Percentiles rank a stretch among this genome's conserved stretches.
Evolutionary conservation across 208 protist species (phyloP).

Genomic region (Trypanosomatidae sp.): DNA sequence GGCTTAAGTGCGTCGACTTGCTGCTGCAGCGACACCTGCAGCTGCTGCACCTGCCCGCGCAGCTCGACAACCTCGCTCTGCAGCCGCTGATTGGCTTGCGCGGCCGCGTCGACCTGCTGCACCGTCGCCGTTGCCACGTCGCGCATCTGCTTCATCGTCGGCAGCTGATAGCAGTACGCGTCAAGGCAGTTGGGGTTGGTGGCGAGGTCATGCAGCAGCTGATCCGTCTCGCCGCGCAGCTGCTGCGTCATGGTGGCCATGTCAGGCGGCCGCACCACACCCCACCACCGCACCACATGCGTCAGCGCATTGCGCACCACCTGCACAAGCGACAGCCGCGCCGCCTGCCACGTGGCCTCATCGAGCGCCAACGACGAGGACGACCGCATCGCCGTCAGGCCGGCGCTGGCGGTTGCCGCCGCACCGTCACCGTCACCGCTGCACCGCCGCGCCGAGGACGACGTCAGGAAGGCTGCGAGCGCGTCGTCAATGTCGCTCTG

Average conservation of each 20-base stretch:
- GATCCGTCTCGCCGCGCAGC: slow-evolving; percentile 34
- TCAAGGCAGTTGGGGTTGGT: slow-evolving; percentile 73
- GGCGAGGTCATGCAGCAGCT: slow-evolving; percentile 44
- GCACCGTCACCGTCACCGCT: too few species aligned
- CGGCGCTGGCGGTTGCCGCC: too few species aligned
- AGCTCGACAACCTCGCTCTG: slow-evolving; percentile 29
- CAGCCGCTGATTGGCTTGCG: slow-evolving; percentile 31
- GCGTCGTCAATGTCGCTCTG: too few species aligned
- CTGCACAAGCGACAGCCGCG: slow-evolving; percentile 32
- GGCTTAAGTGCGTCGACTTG: slow-evolving; percentile 37
- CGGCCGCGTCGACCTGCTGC: slow-evolving; percentile 41
- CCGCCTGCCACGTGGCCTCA: slow-evolving; percentile 24
- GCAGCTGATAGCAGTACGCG: slow-evolving; percentile 75
- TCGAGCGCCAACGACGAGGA: too few species aligned
- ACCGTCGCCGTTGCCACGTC: slow-evolving; percentile 33
- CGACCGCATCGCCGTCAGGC: too few species aligned
- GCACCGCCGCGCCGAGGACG: too few species aligned
- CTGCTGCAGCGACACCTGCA: slow-evolving; percentile 29
- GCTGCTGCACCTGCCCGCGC: slow-evolving; percentile 20
- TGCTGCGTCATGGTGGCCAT: slow-evolving; percentile 22
- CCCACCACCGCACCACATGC: slow-evolving; percentile 50
- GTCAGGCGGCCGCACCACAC: slow-evolving; percentile 45
- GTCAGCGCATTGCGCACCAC: slow-evolving; percentile 59
- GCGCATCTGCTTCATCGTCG: slow-evolving; percentile 67
- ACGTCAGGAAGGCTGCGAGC: too few species aligned